Evolutionary conservation across 108 stramenopile species (phyloP), one percentile per base, ranked within the genome.

Genomic region (Nannochloropsis gaditana): DNA sequence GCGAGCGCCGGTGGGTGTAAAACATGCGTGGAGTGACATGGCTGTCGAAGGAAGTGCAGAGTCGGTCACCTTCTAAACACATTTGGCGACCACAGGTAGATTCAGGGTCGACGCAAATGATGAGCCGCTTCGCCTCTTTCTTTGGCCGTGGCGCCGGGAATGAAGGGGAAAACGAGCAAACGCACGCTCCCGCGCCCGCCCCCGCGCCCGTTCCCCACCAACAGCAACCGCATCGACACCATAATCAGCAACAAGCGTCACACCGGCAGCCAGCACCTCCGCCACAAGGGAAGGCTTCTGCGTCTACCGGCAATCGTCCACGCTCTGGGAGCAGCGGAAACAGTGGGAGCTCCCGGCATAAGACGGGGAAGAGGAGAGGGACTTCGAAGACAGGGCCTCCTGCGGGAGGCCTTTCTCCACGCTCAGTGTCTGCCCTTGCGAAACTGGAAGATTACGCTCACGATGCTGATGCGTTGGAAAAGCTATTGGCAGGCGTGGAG

Each of bases 51-150:
- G 31, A 31, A 31, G 31, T 31, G 31, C 31, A 31, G 31, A 31
- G 0, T 31, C 1, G 31, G 31, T 31, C 31, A 31, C 31, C 31
- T 1, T 31, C 31, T 31, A 31, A 31, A 31, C 31, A 31, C 31
- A 31, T 31, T 31, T 31, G 31, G 0, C 31, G 31, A 31, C 31
- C 31, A 31, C 1, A 31, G 31, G 31, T 31, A 31, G 31, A 31
- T 31, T 31, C 31, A 1, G 31, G 31, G 31, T 31, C 31, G 2
- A 73, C 59, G 59, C 5, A 73, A 73, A 73, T 73, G 59, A 73
- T 73, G 59, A 73, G 59, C 59, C 59, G 59, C 19, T 73, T 73
- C n/a, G 59, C 59, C 19, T 73, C 59, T n/a, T 73, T 73, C 59
- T 73, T 73, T 3, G 59, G 59, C 19, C 59, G 59, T n/a, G 59